Base-by-base conservation (phyloP, 1,284 basidiomycete species). In the Fomitopsis schrenkii region DNA sequence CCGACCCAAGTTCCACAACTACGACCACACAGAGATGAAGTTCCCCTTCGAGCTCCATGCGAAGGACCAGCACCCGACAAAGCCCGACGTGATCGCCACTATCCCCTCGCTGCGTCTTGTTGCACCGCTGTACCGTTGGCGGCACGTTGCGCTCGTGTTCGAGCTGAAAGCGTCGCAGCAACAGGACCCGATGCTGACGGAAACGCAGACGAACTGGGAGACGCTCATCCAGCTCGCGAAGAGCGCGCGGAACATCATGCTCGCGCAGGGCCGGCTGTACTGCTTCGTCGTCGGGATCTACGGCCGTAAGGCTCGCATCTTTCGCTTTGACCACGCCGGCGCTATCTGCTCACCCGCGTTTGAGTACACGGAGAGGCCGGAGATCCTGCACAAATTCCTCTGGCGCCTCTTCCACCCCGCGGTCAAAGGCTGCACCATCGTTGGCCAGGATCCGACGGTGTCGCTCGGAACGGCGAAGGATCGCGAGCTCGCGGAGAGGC, bases 211-310 rank as follows among this genome's bases (percentile, higher is more conserved):
- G 9, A 19, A 26, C 22, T 26, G 22, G 19, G 4, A 5, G 2
- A 55, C 59, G n/a, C 9, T 63, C 28, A 50, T 30, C 15, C 58
- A 59, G 38, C 41, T 63, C 10, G 59, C 59, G 2, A 60, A 56
- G 44, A 62, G 48, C 36, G 64, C 62, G 2, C 28, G 60, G 7
- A 63, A 57, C 30, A 48, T 66, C 5, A 14, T 66, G 36, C 38
- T 62, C 2, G 57, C 64, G 0, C 58, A 66, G 17, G 60, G 60
- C 0, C 46, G 61, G 57, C 60, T 66, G 36, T 58, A 42, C 17
- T 36, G 57, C 1, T 63, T 62, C 30, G 50, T 62, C 15, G 55
- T 66, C 26, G 64, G 64, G 1, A 36, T 66, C 30, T 66, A 66
- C 28, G 62, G 59, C 26, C 35, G 52, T 8, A 55, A 45, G 17